A percentile compares a stretch with the other conserved stretches of the same genome.
phyloP scores from a whole-genome alignment of 306 rosid genomes.

The Lablab purpureus region DNA sequence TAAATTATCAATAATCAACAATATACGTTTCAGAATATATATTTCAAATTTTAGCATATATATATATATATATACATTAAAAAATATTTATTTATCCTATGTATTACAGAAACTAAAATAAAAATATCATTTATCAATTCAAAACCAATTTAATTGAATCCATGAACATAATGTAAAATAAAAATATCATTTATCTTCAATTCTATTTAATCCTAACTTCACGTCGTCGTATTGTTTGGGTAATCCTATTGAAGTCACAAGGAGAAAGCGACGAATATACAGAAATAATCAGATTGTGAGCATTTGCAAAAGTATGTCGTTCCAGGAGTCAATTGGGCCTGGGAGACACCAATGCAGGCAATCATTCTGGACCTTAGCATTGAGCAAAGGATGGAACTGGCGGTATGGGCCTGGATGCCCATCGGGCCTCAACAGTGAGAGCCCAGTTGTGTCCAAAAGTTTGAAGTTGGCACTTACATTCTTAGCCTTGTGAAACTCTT shows the following conservation, averaged over 20 bases:
- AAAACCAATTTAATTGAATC: neutral
- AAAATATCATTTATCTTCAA: neutral
- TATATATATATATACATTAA: neutral
- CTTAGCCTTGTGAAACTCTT: constrained; percentile 58
- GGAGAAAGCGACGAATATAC: neutral
- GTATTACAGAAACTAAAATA: neutral
- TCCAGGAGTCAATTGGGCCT: constrained; percentile 95
- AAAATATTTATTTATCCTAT: neutral
- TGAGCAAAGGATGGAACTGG: constrained; percentile 71
- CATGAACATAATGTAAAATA: neutral
- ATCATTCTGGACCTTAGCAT: constrained; percentile 46
- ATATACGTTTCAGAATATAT: no score
- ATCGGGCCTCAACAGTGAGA: constrained; percentile 81
- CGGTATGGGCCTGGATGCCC: constrained; percentile 91
- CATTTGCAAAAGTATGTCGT: constrained; percentile 73
- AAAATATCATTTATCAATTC: neutral
- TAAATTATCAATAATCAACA: no score
- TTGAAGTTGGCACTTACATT: constrained; percentile 47
- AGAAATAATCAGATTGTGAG: constrained; percentile 21
- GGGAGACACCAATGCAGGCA: constrained; percentile 76
- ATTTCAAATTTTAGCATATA: neutral
- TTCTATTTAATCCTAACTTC: neutral
- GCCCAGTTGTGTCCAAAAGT: constrained; percentile 69
- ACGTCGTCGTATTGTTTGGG: neutral
- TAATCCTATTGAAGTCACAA: neutral